A percentile compares a stretch with the other conserved stretches of the same genome.
phyloP scores from a whole-genome alignment of 106 monocot genomes.

The Hemerocallis citrina region DNA sequence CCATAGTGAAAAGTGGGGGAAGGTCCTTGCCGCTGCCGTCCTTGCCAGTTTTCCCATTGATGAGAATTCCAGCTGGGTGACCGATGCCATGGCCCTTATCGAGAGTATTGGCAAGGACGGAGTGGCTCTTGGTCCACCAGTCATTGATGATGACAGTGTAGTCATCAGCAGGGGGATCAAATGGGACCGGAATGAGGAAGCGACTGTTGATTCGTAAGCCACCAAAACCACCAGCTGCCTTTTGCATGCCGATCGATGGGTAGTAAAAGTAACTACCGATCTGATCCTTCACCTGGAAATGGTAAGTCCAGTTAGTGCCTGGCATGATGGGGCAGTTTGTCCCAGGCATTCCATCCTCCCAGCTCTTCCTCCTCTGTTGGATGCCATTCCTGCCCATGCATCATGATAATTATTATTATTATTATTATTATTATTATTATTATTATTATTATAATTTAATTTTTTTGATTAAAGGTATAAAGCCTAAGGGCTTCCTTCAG shows the following conservation, averaged over 20 bases:
- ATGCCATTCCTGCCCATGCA: conserved; percentile 32
- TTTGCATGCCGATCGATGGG: conserved; percentile 38
- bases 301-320: conserved; percentile 36
- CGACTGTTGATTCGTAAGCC: conserved; percentile 32
- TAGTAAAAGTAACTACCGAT: conserved; percentile 52
- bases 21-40: not conserved
- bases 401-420: too few species aligned
- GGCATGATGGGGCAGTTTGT: conserved; percentile 49
- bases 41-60: conserved; percentile 30
- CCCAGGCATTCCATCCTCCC: conserved; percentile 42
- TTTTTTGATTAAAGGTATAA: too few species aligned
- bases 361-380: conserved; percentile 50
- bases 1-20: conserved; percentile 17
- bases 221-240: conserved; percentile 42
- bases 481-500: too few species aligned
- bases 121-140: conserved; percentile 35
- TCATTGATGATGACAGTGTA: conserved; percentile 32
- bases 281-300: conserved; percentile 48
- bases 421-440: too few species aligned
- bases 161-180: conserved; percentile 31
- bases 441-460: too few species aligned
- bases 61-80: conserved; percentile 31
- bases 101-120: conserved; percentile 17
- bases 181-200: conserved; percentile 46
- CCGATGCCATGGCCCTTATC: conserved; percentile 25